Percentiles rank a stretch among this genome's conserved stretches.
phyloP scores from a whole-genome alignment of 2,329 filamentous ascomycete genomes.

The Diaporthe citriasiana region DNA sequence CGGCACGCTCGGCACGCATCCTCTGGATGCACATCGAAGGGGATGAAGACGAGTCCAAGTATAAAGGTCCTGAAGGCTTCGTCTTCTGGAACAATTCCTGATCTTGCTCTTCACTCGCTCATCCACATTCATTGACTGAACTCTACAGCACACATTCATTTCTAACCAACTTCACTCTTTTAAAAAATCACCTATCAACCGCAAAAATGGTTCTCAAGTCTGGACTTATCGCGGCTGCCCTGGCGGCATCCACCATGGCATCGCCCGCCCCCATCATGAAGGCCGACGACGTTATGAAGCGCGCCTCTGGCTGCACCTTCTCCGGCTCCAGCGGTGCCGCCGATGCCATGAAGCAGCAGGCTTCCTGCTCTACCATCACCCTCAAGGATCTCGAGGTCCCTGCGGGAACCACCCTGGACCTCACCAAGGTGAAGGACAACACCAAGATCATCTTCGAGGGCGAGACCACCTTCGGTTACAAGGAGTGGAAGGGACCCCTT shows the following conservation, averaged over 20 bases:
- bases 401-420: constrained; percentile 69
- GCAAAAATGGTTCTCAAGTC: constrained; percentile 33
- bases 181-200: constrained; percentile 10
- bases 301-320: constrained; percentile 64
- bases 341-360: constrained; percentile 60
- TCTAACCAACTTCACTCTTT: constrained; percentile 25
- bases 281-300: constrained; percentile 31
- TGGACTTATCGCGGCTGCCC: constrained; percentile 37
- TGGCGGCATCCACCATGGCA: constrained; percentile 40
- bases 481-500: constrained; percentile 75
- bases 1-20: constrained; percentile 8
- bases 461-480: constrained; percentile 75
- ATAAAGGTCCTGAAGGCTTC: constrained; percentile 27
- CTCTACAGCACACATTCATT: constrained; percentile 16
- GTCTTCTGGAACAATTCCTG: not conserved
- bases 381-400: constrained; percentile 68
- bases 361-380: constrained; percentile 67
- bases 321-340: constrained; percentile 58
- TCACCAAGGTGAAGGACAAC: constrained; percentile 62
- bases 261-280: constrained; percentile 35
- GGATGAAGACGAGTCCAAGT: constrained; percentile 6
- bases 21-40: not conserved
- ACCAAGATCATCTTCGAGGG: constrained; percentile 73
- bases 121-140: constrained; percentile 23
- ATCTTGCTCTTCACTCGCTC: constrained; percentile 4